Evolutionary conservation across 2,329 filamentous ascomycete species (phyloP), one percentile per base, ranked within the genome.

Genomic region (Alternaria ethzedia): DNA sequence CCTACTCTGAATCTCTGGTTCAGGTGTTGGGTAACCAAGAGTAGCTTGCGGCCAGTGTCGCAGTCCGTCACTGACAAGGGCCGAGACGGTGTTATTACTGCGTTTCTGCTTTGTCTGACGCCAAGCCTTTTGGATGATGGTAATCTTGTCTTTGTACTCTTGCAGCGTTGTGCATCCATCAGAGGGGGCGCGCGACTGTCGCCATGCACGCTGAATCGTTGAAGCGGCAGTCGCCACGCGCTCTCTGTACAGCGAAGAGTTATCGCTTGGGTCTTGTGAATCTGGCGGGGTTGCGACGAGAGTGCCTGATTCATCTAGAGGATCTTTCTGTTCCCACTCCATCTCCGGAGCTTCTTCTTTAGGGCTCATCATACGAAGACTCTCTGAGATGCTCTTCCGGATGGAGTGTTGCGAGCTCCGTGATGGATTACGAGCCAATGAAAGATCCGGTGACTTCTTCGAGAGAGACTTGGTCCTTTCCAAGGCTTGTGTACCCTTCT

Each of bases 61-160:
- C 28, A 76, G 70, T 15, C 74, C 75, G 43, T 75, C 71, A 9
- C 69, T 72, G 23, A 79, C 57, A 4, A 79, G 69, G 10, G 77
- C 75, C 50, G 73, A 70, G 17, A 79, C 72, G 17, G 75, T 77
- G 60, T 69, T 74, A 58, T 69, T 71, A 20, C 69, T 65, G 15
- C 69, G 71, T 15, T 69, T 72, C 56, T 75, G 70, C 56, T 72
- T 79, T 62, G 72, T 74, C 61, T 79, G 67, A 54, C 79, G 71
- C 79, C 79, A 82, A 15, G 74, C 69, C 50, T 76, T 78, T 52
- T 81, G 80, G 6, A 81, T 76, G 12, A 80, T 51, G 3, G 72
- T 78, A 15, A 81, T 78, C 45, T 80, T 81, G 13, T 75, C 70
- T 66, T 74, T 80, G 72, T 80, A 81, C 41, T 80, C 79, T 49